phyloP scores from a whole-genome alignment of 1,139 yeast species.

The Sugiyamaella neomexicana region DNA sequence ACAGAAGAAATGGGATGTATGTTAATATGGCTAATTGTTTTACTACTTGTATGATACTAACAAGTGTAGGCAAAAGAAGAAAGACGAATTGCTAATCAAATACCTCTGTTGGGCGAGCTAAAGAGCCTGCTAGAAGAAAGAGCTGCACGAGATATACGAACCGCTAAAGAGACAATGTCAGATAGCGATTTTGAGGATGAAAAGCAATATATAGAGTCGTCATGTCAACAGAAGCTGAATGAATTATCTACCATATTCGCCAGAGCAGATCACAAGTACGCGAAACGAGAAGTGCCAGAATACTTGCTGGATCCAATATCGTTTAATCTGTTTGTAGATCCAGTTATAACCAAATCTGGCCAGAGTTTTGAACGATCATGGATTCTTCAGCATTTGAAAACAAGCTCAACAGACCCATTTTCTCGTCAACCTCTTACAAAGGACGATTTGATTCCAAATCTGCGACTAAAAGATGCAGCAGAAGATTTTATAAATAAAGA shows the following conservation, averaged over 20 bases:
- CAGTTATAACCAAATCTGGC: slow-evolving; percentile 54
- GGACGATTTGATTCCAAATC: slow-evolving; percentile 48
- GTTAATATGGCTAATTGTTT: not conserved
- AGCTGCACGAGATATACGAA: slow-evolving; percentile 28
- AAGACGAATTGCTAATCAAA: slow-evolving; percentile 29
- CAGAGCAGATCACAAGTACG: slow-evolving; percentile 31
- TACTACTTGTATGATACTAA: too few species aligned
- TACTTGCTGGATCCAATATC: slow-evolving; percentile 51
- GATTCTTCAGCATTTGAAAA: slow-evolving; percentile 44
- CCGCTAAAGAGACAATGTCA: slow-evolving; percentile 26
- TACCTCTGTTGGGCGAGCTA: slow-evolving; percentile 38
- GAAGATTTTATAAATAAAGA: slow-evolving; percentile 29
- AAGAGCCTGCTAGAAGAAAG: slow-evolving; percentile 35
- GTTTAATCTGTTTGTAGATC: slow-evolving; percentile 47
- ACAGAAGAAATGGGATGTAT: slow-evolving; percentile 32
- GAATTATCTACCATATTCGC: slow-evolving; percentile 37
- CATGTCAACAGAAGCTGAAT: slow-evolving; percentile 35
- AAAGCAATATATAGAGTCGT: slow-evolving; percentile 31
- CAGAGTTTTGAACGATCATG: slow-evolving; percentile 49
- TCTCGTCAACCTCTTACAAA: slow-evolving; percentile 45
- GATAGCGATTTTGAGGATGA: slow-evolving; percentile 32
- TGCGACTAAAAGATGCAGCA: slow-evolving; percentile 48
- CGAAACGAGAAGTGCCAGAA: slow-evolving; percentile 45
- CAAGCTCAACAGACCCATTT: slow-evolving; percentile 47
- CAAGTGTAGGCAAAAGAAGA: slow-evolving; percentile 27